A percentile compares a stretch with the other conserved stretches of the same genome.
Conservation (phyloP, 805 yeast species). For the Saccharomycopsis sp. region DNA sequence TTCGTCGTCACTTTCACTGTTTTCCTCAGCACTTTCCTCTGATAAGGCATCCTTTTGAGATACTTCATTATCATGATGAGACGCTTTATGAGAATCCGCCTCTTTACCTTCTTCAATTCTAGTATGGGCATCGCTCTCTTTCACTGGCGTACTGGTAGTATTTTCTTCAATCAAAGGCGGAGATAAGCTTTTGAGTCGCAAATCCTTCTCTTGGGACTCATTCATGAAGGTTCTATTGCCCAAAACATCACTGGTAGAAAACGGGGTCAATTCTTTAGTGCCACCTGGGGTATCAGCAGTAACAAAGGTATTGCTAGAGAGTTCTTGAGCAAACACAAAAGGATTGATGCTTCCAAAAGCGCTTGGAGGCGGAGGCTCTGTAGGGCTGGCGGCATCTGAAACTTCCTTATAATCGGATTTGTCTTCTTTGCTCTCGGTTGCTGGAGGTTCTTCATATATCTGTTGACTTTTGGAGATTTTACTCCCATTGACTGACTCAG, state of each 20-base stretch:
- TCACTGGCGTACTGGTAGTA: background rate
- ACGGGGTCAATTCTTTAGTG: background rate
- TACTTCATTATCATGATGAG: background rate
- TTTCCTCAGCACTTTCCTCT: constrained; percentile 4
- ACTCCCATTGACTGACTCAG: background rate
- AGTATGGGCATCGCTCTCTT: background rate
- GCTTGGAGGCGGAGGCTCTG: background rate
- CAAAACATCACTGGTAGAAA: background rate
- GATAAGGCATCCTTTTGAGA: no score
- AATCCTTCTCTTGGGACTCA: no score
- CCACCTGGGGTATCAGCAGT: background rate
- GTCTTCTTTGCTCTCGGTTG: no score
- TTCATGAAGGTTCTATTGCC: background rate
- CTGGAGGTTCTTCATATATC: no score
- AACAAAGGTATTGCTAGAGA: background rate
- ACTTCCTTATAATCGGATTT: no score
- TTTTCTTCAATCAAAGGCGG: background rate
- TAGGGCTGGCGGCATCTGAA: no score
- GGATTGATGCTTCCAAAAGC: constrained; percentile 2
- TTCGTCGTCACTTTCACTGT: background rate
- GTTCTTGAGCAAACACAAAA: background rate
- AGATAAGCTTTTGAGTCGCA: background rate
- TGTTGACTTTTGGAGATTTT: no score
- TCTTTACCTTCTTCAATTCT: background rate
- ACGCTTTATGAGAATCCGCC: no score